Percentiles rank a stretch among this genome's conserved stretches.
These are phyloP conservation scores for Candida insectalens DNA, from an alignment of 805 yeast species.

Conservation along the genomic window DNA sequence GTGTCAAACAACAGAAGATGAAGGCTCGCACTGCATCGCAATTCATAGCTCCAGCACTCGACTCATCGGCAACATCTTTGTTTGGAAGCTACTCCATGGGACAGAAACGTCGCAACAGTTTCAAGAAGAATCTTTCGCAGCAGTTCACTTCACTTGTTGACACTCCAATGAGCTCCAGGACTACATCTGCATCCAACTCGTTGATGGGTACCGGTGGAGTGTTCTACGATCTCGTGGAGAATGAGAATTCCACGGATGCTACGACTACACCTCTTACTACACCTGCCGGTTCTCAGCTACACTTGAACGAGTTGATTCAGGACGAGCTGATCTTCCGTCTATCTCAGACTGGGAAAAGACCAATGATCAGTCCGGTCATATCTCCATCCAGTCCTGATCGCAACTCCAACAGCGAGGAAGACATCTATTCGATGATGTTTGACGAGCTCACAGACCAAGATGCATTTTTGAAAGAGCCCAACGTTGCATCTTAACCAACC, in stretches of 20 bases:
- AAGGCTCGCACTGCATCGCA: background rate
- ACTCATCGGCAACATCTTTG: background rate
- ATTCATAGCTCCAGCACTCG: background rate
- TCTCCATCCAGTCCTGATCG: slow-evolving; percentile 1
- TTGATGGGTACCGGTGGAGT: background rate
- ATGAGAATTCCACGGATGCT: slow-evolving; percentile 1
- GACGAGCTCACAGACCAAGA: slow-evolving; percentile 32
- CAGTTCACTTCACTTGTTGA: background rate
- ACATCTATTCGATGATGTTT: slow-evolving; percentile 36
- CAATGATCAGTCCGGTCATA: slow-evolving; percentile 1
- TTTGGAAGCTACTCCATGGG: background rate
- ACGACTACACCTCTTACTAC: slow-evolving; percentile 2
- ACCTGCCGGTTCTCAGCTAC: slow-evolving; percentile 1
- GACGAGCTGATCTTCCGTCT: slow-evolving; percentile 2
- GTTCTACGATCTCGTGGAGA: slow-evolving; percentile 2
- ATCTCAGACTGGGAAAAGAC: background rate
- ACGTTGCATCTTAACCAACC: no score
- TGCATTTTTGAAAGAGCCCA: no score
- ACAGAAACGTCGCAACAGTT: background rate
- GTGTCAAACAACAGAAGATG: no score
- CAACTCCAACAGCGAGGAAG: slow-evolving; percentile 9
- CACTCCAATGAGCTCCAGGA: background rate
- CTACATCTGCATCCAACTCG: background rate
- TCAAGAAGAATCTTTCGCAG: background rate
- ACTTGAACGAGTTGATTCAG: background rate